Percentiles rank a stretch among this genome's conserved stretches.
Evolutionary conservation across 495 filamentous ascomycete species (phyloP).

Genomic region (Cercophora newfieldiana): DNA sequence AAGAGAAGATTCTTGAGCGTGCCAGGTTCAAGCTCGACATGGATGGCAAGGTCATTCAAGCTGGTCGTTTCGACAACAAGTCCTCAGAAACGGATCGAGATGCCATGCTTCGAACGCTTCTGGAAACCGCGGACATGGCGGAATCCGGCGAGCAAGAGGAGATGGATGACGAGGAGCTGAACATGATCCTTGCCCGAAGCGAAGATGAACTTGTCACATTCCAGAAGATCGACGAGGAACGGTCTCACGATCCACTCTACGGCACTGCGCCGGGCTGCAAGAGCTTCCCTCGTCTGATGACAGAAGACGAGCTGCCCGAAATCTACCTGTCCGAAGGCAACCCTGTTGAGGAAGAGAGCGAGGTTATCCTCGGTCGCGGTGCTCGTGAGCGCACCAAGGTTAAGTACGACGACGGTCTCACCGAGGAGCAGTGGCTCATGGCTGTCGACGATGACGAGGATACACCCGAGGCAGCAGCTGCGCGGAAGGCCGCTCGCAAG

Average conservation of each 20-base stretch:
- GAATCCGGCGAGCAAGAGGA: slow-evolving; percentile 79
- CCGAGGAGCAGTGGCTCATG: slow-evolving; percentile 93
- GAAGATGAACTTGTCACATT: slow-evolving; percentile 71
- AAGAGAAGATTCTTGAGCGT: slow-evolving; percentile 97
- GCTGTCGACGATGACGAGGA: slow-evolving; percentile 97
- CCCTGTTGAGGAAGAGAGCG: slow-evolving; percentile 75
- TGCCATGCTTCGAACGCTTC: slow-evolving; percentile 84
- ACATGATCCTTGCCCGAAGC: slow-evolving; percentile 78
- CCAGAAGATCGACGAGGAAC: slow-evolving; percentile 75
- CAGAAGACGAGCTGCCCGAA: slow-evolving; percentile 86
- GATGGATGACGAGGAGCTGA: slow-evolving; percentile 97
- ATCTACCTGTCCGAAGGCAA: slow-evolving; percentile 89
- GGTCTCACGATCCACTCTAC: slow-evolving; percentile 62
- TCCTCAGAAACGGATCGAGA: slow-evolving; percentile 98
- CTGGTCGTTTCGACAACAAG: slow-evolving; percentile 98
- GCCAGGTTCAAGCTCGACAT: slow-evolving; percentile 98
- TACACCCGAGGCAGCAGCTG: slow-evolving; percentile 86
- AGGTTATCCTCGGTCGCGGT: slow-evolving; percentile 79
- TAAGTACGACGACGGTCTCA: slow-evolving; percentile 95
- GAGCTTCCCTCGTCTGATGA: slow-evolving; percentile 73
- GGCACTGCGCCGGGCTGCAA: slow-evolving; percentile 63
- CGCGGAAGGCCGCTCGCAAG: slow-evolving; percentile 81
- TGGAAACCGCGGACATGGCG: slow-evolving; percentile 90
- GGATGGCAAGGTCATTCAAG: slow-evolving; percentile 99
- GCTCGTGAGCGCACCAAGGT: slow-evolving; percentile 91